A percentile compares a stretch with the other conserved stretches of the same genome.
phyloP scores from a whole-genome alignment of 2,329 filamentous ascomycete species.

The Magnaporthiopsis incrustans region DNA sequence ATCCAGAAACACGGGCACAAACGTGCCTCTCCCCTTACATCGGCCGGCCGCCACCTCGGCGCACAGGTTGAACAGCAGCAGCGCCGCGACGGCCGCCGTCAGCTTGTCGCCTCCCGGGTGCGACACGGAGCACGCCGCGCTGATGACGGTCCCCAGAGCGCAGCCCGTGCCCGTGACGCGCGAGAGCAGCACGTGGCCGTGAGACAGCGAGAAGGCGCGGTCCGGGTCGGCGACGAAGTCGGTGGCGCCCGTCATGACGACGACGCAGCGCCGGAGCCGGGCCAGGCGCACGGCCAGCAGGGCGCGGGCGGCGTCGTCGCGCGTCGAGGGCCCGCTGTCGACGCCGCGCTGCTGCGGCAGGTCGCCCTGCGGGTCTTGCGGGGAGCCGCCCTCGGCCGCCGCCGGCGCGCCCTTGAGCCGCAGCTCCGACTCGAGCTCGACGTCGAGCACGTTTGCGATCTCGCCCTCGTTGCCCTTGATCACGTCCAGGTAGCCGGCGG shows the following conservation, averaged over 20 bases:
- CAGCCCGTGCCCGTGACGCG: slow-evolving; percentile 76
- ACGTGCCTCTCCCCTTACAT: slow-evolving; percentile 75
- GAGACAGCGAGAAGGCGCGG: slow-evolving; percentile 52
- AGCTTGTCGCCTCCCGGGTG: slow-evolving; percentile 45
- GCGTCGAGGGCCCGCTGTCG: slow-evolving; percentile 57
- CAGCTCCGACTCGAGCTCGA: slow-evolving; percentile 7
- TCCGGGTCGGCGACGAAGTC: slow-evolving; percentile 73
- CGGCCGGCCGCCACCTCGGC: slow-evolving; percentile 62
- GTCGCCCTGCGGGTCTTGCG: slow-evolving; percentile 7
- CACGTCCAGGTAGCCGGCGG: slow-evolving; percentile 69
- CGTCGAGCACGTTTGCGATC: slow-evolving; percentile 58
- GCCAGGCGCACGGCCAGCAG: slow-evolving; percentile 60
- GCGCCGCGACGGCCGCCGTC: slow-evolving; percentile 61
- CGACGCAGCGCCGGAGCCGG: slow-evolving; percentile 55
- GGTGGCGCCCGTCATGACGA: slow-evolving; percentile 72
- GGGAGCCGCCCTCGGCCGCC: slow-evolving; percentile 56
- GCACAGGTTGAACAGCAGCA: slow-evolving; percentile 68
- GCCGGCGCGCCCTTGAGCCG: slow-evolving; percentile 66
- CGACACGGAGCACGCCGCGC: slow-evolving; percentile 49
- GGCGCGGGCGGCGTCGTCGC: slow-evolving; percentile 40
- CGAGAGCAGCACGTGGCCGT: slow-evolving; percentile 67
- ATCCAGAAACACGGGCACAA: slow-evolving; percentile 80
- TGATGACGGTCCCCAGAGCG: slow-evolving; percentile 73
- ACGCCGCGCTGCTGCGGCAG: slow-evolving; percentile 68
- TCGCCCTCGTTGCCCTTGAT: slow-evolving; percentile 95